phyloP scores from a whole-genome alignment of 495 filamentous ascomycete species.

The Penicillium cataractarum region DNA sequence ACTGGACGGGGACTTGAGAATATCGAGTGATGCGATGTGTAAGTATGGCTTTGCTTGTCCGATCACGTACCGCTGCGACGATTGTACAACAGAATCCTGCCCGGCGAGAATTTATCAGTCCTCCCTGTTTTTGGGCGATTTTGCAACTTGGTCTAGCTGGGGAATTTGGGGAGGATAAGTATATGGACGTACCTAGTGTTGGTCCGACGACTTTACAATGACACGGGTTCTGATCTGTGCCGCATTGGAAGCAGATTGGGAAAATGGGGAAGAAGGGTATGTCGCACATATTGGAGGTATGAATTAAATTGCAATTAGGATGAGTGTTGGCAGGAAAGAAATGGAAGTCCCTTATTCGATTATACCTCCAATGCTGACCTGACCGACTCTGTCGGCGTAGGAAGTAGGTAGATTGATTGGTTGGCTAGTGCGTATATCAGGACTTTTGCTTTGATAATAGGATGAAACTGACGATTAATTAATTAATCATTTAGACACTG shows the following conservation, averaged over 20 bases:
- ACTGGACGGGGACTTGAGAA: neutral
- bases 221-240: conserved; percentile 63
- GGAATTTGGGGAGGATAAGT: too few species aligned
- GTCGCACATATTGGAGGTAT: conserved; percentile 36
- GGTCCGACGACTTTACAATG: conserved; percentile 66
- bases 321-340: neutral
- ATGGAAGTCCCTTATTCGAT: neutral
- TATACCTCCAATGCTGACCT: neutral
- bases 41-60: neutral
- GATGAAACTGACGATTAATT: neutral
- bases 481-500: neutral
- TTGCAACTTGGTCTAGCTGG: neutral
- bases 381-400: neutral
- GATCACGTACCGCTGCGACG: conserved; percentile 52
- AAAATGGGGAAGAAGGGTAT: conserved; percentile 46
- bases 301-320: neutral
- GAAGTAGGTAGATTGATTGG: neutral
- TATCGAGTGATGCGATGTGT: neutral
- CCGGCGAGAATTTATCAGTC: neutral
- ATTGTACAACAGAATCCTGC: conserved; percentile 51
- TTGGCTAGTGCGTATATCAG: neutral
- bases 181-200: conserved; percentile 49
- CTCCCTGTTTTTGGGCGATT: neutral
- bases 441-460: neutral
- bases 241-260: conserved; percentile 59